Evolutionary conservation across 108 stramenopile species (phyloP).

Genomic region (Fragilaria crotonensis): DNA sequence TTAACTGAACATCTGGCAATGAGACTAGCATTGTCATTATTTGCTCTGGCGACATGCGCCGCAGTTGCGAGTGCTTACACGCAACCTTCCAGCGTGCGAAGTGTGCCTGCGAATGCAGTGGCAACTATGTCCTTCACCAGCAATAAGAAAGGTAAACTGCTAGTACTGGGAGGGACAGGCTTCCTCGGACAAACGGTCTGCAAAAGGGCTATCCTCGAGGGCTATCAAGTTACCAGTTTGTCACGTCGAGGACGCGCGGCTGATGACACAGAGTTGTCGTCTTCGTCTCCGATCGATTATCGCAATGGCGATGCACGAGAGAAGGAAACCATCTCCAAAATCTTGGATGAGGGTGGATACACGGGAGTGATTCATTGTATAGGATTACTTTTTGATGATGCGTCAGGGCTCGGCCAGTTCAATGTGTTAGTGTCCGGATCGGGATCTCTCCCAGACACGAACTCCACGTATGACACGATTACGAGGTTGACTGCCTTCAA

Average conservation of each 20-base stretch:
- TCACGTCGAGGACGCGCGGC: constrained; percentile 29
- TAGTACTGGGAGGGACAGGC: constrained; percentile 28
- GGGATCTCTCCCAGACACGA: constrained; percentile 56
- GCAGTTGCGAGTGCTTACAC: too few relatives aligned
- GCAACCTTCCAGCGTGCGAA: too few relatives aligned
- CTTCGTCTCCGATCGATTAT: constrained; percentile 22
- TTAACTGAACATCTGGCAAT: too few relatives aligned
- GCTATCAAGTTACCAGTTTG: constrained; percentile 34
- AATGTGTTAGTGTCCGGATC: constrained; percentile 67
- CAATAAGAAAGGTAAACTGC: constrained; percentile 12
- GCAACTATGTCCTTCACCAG: not conserved
- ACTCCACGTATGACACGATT: constrained; percentile 78
- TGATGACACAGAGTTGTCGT: constrained; percentile 1
- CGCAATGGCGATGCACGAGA: constrained; percentile 36
- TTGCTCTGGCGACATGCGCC: too few relatives aligned
- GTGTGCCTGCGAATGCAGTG: too few relatives aligned
- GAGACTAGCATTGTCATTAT: too few relatives aligned
- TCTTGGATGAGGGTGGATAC: constrained; percentile 31
- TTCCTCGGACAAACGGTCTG: constrained; percentile 44
- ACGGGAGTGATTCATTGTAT: constrained; percentile 36
- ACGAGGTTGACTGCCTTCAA: constrained; percentile 72
- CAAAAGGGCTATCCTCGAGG: constrained; percentile 27
- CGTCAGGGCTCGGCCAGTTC: constrained; percentile 53
- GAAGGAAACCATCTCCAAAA: constrained; percentile 18
- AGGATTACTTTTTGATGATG: constrained; percentile 71